Evolutionary conservation across 805 yeast genomes (phyloP), one percentile per base, ranked within the genome.

Genomic region (Starmerella asiatica): DNA sequence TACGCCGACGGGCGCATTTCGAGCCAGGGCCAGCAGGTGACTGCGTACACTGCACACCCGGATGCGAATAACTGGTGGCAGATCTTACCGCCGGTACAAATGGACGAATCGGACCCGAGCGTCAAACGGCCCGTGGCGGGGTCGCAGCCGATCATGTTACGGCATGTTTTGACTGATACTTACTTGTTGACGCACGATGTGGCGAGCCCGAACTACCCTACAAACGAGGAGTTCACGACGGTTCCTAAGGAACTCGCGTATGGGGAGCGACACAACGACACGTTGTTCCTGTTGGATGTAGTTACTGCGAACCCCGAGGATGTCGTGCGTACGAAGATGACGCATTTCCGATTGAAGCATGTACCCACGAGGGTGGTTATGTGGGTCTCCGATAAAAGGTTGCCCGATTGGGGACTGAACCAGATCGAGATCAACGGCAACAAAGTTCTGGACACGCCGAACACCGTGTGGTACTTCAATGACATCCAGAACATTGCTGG

Each of bases 1-100:
- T 91, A 91, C 57, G 94, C 82, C 37, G 96, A 91, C 58, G 97
- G 97, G 8, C 77, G 98, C 63, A 69, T 91, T 37, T 97, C 97
- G 3, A 82, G 95, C 2, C 70, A 71, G 46, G 97, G 91, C 62
- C 96, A 86, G 59, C 99, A 91, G 61, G 69, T 91, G 36, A 91
- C 98, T 21, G 82, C 91, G 5, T 91, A 91, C 58, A 82, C 86
- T 16, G 17, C 16, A 4, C 84, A 76, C 60, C 83, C 83, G 56
- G 97, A 91, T 58, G 62, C 68, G 38, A 88, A 91, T 61, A 91
- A 88, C 58, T 73, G 79, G 39, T 86, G 94, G 80, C 53, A 51
- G 47, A 50, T 52, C 27, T 21, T 51, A 21, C 56, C 56, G 3
- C 42, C 44, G n/a, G 43, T 43, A 9, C 46, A 36, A 6, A 53